phyloP scores from a whole-genome alignment of 306 rosid species.

The Vachellia collinsii region DNA sequence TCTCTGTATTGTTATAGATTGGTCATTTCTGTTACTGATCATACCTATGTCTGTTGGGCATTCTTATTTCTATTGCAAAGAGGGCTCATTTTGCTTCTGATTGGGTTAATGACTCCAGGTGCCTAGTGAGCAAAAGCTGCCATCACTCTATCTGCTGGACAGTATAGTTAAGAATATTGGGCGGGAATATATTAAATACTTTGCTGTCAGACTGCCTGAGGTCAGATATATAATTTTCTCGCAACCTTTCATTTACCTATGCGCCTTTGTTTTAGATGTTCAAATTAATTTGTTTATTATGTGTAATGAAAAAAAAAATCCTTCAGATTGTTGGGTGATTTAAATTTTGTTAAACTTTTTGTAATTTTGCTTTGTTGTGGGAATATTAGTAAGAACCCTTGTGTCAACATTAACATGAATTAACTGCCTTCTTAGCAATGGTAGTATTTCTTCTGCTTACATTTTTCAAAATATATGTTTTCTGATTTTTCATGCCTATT shows the following conservation, averaged over 20 bases:
- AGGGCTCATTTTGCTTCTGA: constrained; percentile 33
- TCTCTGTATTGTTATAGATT: not conserved
- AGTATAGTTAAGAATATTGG: constrained; percentile 97
- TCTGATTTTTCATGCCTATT: constrained; percentile 2
- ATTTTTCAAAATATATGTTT: not conserved
- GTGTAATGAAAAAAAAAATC: not conserved
- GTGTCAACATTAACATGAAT: constrained; percentile 20
- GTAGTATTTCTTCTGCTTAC: constrained; percentile 11
- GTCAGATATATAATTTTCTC: constrained; percentile 55
- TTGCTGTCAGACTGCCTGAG: constrained; percentile 87
- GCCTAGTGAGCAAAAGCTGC: constrained; percentile 88
- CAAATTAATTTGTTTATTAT: not conserved
- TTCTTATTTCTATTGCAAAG: constrained; percentile 31
- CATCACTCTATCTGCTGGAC: constrained; percentile 94
- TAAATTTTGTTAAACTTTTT: constrained; percentile 16
- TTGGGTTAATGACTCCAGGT: constrained; percentile 61
- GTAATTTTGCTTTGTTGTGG: not conserved
- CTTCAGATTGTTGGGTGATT: not conserved
- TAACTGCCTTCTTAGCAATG: constrained; percentile 28
- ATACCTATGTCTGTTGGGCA: not conserved
- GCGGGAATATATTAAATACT: constrained; percentile 80
- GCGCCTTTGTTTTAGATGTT: constrained; percentile 4
- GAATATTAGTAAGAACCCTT: not conserved
- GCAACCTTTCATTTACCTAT: constrained; percentile 10
- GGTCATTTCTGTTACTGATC: constrained; percentile 1